Evolutionary conservation across 164 flowering plant genomes (phyloP).

Genomic region (Vitis labrusca): DNA sequence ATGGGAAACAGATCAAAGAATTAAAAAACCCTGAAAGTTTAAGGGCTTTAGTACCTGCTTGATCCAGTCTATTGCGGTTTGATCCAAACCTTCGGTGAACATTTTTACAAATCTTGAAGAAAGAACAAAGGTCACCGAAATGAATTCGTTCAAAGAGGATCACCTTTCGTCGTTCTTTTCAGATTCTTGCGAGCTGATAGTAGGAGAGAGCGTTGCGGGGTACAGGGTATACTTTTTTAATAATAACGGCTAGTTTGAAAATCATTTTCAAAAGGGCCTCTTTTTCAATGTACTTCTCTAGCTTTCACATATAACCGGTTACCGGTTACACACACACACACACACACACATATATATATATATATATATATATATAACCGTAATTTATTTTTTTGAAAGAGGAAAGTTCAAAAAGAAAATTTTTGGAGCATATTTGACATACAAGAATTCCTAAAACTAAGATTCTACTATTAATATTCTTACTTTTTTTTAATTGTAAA

Average conservation of each 20-base stretch:
- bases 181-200: neutral
- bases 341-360: no score
- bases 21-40: neutral
- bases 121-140: neutral
- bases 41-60: conserved; percentile 50
- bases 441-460: no score
- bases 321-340: no score
- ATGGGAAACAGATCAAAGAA: neutral
- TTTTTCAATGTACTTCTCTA: no score
- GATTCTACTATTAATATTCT: no score
- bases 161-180: neutral
- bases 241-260: conserved; percentile 26
- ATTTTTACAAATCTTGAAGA: conserved; percentile 23
- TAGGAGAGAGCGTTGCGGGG: neutral
- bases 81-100: conserved; percentile 84
- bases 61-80: conserved; percentile 69
- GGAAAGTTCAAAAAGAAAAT: no score
- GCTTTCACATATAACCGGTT: no score
- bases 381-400: no score
- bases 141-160: neutral
- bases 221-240: conserved; percentile 3
- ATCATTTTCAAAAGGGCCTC: neutral
- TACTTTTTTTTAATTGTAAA: no score
- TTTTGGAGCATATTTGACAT: no score
- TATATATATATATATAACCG: no score